These are phyloP conservation scores for Leishmania lainsoni DNA, from an alignment of 208 protist genomes.

Conservation along the genomic window DNA sequence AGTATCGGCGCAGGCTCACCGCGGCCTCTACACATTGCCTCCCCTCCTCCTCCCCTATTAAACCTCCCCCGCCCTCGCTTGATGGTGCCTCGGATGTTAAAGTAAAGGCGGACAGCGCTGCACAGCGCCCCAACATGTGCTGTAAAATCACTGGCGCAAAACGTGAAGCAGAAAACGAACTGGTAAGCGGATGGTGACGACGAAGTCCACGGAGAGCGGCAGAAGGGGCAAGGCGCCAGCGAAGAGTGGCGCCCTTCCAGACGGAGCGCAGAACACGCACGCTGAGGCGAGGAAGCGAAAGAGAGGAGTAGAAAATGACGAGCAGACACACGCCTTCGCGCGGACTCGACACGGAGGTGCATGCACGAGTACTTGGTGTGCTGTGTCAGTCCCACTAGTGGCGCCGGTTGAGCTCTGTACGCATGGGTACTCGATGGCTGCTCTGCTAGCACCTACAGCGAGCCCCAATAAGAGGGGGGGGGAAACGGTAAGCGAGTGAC, in stretches of 20 bases:
- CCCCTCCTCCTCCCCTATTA: neutral
- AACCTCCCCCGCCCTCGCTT: neutral
- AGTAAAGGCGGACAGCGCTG: neutral
- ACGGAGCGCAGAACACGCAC: neutral
- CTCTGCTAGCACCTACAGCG: neutral
- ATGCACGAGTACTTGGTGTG: neutral
- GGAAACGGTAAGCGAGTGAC: neutral
- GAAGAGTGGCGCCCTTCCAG: neutral
- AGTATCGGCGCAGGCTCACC: neutral
- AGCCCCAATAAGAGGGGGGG: neutral
- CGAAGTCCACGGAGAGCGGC: neutral
- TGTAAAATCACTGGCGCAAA: neutral
- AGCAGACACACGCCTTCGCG: neutral
- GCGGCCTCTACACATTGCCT: neutral
- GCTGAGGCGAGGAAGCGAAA: neutral
- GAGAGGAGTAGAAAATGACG: neutral
- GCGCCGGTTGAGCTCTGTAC: neutral
- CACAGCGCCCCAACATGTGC: neutral
- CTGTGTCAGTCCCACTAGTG: neutral
- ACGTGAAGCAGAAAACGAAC: neutral
- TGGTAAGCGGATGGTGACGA: neutral
- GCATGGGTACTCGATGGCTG: neutral
- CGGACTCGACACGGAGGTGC: neutral
- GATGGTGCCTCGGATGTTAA: neutral
- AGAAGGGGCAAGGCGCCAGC: too few relatives aligned